Conservation (phyloP, 306 rosid species). For the Mucuna pruriens region DNA sequence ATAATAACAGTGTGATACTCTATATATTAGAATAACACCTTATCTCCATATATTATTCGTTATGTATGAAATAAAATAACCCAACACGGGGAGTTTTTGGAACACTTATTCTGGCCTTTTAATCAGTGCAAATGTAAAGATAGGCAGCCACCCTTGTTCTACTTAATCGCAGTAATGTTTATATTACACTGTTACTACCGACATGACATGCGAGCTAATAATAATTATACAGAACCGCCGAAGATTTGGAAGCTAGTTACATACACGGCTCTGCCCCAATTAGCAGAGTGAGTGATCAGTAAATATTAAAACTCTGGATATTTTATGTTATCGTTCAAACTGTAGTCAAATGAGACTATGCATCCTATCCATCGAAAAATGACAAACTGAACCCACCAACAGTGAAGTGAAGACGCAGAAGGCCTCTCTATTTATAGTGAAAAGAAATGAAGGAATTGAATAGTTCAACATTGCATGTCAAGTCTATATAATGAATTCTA, state of each 20-base stretch:
- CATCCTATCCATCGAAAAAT: not conserved
- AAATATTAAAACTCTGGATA: not conserved
- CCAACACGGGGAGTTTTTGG: no score
- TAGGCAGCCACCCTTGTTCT: no score
- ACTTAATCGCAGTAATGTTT: no score
- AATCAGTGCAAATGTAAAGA: no score
- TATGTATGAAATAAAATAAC: no score
- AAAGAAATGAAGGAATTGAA: constrained; percentile 36
- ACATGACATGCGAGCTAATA: no score
- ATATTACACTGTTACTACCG: no score
- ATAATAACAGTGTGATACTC: no score
- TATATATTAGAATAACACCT: no score
- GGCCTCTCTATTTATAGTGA: constrained; percentile 30
- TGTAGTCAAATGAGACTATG: not conserved
- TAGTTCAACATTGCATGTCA: constrained; percentile 32
- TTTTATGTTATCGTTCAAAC: not conserved
- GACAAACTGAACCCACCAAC: not conserved
- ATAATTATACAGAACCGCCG: not conserved
- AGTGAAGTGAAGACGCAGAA: not conserved
- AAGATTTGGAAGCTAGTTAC: not conserved
- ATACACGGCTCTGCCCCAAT: not conserved
- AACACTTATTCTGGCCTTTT: no score
- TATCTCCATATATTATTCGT: no score
- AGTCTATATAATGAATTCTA: constrained; percentile 27
- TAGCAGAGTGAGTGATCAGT: not conserved